phyloP scores from a whole-genome alignment of 148 eudicot species.

The Tetragonia tetragonoides region DNA sequence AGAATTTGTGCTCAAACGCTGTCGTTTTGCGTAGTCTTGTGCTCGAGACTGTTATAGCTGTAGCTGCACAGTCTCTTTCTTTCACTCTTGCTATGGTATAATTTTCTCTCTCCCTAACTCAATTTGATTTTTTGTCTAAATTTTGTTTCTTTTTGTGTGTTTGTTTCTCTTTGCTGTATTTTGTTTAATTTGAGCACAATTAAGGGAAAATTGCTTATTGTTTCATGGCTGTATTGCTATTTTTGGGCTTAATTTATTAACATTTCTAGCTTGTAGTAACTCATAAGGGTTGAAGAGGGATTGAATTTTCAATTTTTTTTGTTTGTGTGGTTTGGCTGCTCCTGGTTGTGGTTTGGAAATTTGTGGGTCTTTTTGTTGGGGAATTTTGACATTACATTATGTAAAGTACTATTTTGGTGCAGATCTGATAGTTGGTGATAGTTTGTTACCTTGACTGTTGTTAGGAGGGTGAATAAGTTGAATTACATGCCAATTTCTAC shows the following conservation, averaged over 20 bases:
- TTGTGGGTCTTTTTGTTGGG: background rate
- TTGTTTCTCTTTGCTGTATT: background rate
- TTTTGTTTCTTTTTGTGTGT: background rate
- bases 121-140: background rate
- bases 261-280: slow-evolving; percentile 1
- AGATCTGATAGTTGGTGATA: slow-evolving; percentile 13
- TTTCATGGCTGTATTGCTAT: background rate
- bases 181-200: background rate
- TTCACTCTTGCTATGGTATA: slow-evolving; percentile 25
- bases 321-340: background rate
- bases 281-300: background rate
- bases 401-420: background rate
- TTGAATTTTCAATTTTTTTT: background rate
- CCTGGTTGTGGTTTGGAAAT: background rate
- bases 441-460: background rate
- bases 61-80: slow-evolving; percentile 28
- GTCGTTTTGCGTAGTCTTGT: slow-evolving; percentile 22
- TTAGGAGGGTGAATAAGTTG: background rate
- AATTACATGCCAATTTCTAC: background rate
- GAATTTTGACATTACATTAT: background rate
- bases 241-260: background rate
- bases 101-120: background rate
- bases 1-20: slow-evolving; percentile 19
- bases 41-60: slow-evolving; percentile 18
- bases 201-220: background rate